phyloP scores from a whole-genome alignment of 257 asterid species.

The Coffea eugenioides region DNA sequence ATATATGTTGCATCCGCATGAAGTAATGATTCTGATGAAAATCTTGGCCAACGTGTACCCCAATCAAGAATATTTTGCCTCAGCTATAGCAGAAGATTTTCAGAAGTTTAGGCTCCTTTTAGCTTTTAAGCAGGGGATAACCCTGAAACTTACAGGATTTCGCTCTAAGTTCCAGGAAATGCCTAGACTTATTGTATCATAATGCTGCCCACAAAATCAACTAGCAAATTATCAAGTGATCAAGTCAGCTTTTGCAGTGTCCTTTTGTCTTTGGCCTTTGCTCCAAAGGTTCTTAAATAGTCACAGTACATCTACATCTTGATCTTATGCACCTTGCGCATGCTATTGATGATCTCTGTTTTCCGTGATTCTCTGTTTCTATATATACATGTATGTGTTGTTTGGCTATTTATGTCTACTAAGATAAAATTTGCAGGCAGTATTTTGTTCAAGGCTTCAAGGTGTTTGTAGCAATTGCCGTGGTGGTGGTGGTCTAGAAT shows the following conservation, averaged over 20 bases:
- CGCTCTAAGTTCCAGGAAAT: not conserved
- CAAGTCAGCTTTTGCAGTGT: constrained; percentile 7
- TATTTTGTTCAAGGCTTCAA: not conserved
- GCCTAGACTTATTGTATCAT: not conserved
- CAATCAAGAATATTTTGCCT: not conserved
- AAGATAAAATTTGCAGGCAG: not conserved
- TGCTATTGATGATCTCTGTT: not conserved
- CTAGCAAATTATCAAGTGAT: not conserved
- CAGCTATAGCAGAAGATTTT: not conserved
- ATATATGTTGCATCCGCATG: not conserved
- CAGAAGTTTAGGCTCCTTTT: not conserved
- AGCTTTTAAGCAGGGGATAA: not conserved
- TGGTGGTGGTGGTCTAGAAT: not conserved
- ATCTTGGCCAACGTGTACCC: not conserved
- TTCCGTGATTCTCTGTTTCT: not conserved
- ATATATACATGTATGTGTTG: not conserved
- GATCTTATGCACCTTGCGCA: not conserved
- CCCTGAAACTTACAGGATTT: not conserved
- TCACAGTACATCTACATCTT: not conserved
- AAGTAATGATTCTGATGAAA: not conserved
- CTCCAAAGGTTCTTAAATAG: not conserved
- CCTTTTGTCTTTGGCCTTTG: not conserved
- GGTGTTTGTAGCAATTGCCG: not conserved
- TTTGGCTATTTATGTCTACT: too few relatives aligned
- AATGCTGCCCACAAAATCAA: not conserved